A percentile compares a stretch with the other conserved stretches of the same genome.
phyloP scores from a whole-genome alignment of 208 protist species.

The Crithidia fasciculata region DNA sequence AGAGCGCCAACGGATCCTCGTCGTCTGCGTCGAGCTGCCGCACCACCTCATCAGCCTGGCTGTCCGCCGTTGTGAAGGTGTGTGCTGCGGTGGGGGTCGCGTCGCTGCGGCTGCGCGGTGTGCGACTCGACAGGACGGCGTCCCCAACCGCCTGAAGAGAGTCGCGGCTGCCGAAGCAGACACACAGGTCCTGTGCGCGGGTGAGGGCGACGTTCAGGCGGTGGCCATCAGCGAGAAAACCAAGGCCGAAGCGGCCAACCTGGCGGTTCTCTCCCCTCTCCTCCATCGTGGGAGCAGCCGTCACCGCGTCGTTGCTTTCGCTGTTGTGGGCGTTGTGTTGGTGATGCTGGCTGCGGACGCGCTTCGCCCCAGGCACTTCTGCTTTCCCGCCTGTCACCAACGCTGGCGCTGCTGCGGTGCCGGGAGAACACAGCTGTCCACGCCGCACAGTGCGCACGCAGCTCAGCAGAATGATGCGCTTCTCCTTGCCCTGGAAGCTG shows the following conservation, averaged over 20 bases:
- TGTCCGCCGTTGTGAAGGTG: slow-evolving; percentile 40
- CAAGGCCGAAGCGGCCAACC: slow-evolving; percentile 49
- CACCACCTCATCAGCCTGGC: slow-evolving; percentile 25
- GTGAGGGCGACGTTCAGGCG: slow-evolving; percentile 95
- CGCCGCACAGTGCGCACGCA: slow-evolving; percentile 71
- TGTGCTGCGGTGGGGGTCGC: background rate
- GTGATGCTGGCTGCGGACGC: background rate
- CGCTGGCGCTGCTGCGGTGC: slow-evolving; percentile 31
- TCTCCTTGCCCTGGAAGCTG: slow-evolving; percentile 95
- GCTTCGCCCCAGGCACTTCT: slow-evolving; percentile 41
- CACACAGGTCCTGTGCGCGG: slow-evolving; percentile 81
- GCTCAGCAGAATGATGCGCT: slow-evolving; percentile 93
- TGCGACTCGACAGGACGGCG: slow-evolving; percentile 12
- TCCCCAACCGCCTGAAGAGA: slow-evolving; percentile 45
- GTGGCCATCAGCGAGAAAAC: slow-evolving; percentile 90
- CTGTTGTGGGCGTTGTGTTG: slow-evolving; percentile 18
- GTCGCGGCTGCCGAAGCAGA: slow-evolving; percentile 68
- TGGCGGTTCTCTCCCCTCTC: slow-evolving; percentile 25
- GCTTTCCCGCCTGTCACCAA: slow-evolving; percentile 16
- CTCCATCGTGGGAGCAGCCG: background rate
- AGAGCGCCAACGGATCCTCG: slow-evolving; percentile 67
- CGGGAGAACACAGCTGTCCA: slow-evolving; percentile 23
- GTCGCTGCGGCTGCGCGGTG: background rate
- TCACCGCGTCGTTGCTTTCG: background rate
- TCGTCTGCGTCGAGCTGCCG: slow-evolving; percentile 37